Conservation (phyloP, 306 rosid species). For the Glycine tomentella region DNA sequence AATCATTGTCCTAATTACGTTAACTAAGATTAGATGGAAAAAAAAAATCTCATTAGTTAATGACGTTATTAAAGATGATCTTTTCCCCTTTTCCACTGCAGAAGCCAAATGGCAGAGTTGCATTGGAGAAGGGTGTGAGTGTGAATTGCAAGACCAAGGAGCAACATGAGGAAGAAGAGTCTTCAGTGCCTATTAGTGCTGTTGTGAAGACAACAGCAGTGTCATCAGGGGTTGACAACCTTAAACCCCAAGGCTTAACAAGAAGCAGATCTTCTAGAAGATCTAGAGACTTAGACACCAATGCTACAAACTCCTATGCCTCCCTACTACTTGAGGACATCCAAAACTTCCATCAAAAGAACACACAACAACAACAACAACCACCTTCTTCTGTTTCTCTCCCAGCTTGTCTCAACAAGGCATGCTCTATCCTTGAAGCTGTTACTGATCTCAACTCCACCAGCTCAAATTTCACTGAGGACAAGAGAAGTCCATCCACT, state of each 20-base stretch:
- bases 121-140: constrained; percentile 51
- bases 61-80: constrained; percentile 11
- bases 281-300: constrained; percentile 85
- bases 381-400: constrained; percentile 61
- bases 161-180: constrained; percentile 50
- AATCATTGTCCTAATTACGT: not conserved
- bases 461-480: constrained; percentile 61
- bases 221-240: constrained; percentile 58
- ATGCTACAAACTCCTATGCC: constrained; percentile 77
- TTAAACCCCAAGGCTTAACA: constrained; percentile 66
- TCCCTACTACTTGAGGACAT: constrained; percentile 82
- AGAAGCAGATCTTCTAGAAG: constrained; percentile 85
- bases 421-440: constrained; percentile 93
- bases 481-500: constrained; percentile 52
- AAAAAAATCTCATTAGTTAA: not conserved
- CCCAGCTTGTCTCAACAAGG: constrained; percentile 88
- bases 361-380: constrained; percentile 26
- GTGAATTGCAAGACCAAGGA: constrained; percentile 52
- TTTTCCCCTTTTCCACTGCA: constrained; percentile 43
- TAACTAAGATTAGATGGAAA: not conserved
- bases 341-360: constrained; percentile 90
- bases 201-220: not conserved
- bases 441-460: constrained; percentile 93
- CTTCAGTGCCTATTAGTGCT: not conserved
- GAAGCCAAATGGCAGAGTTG: constrained; percentile 61